Base-by-base conservation (phyloP, 257 asterid genomes). In the Fraxinus cuspidata region DNA sequence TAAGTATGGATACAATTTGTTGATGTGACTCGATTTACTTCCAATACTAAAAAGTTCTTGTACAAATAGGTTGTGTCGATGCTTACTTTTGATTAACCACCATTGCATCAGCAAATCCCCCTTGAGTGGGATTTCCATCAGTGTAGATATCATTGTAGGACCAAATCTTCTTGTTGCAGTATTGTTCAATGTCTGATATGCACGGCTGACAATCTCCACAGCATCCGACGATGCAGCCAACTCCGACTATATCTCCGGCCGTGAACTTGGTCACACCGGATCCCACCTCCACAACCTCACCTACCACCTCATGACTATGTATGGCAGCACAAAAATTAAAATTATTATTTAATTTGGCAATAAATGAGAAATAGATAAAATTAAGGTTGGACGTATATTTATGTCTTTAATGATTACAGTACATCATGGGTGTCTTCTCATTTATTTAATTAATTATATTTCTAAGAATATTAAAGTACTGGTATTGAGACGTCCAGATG, bases 151-250 rank as follows among this genome's bases (percentile, higher is more conserved):
- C 99, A 79, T 95, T 95, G 85, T 88, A 95, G 7, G 97, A 83
- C 99, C 99, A 95, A 21, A 95, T 93, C 82, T 92, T 95, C 89
- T 95, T 95, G 86, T 51, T 87, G 91, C 99, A 95, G 78, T 95
- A 95, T 38, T 95, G 99, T 85, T 95, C 99, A 12, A 91, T 92
- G 7, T 91, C 96, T 0, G 87, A 37, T 1, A 86, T 72, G 90
- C 99, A 95, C 2, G 92, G 86, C 2, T 89, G 87, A 74, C 99
- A 95, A 44, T 53, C 82, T 9, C 88, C 73, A 70, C 99, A 95
- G 82, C 94, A 86, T 74, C 98, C 99, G 1, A 95, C 97, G 15
- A 95, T 32, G 76, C 83, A 81, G 35, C 99, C 99, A 2, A 93
- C 96, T 74, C 99, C 99, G 0, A 95, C 96, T 34, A 80, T 80